These are phyloP conservation scores for Acanthamoeba lenticulata DNA, from an alignment of 208 protist genomes.

Conservation along the genomic window DNA sequence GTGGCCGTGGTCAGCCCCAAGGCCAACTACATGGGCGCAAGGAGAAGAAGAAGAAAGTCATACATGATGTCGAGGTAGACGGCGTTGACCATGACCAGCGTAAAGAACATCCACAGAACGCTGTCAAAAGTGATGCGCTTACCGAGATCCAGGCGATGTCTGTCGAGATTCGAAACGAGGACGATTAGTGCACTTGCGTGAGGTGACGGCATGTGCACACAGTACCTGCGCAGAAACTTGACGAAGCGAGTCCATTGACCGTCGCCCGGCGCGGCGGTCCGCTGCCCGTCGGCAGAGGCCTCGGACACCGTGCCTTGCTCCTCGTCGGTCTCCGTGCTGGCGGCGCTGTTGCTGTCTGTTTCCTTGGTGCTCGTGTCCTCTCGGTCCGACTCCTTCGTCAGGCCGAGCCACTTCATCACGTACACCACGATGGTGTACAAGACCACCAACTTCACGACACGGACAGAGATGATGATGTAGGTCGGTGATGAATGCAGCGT, in stretches of 20 bases:
- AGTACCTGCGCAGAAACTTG: neutral
- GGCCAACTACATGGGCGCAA: neutral
- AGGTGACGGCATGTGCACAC: neutral
- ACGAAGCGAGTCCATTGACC: neutral
- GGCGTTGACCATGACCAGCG: neutral
- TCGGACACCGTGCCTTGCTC: neutral
- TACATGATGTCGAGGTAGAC: constrained; percentile 13
- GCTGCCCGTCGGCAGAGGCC: neutral
- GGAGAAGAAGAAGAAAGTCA: neutral
- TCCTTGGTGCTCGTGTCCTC: neutral
- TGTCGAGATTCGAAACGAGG: neutral
- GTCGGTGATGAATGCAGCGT: too few relatives aligned
- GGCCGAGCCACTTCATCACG: neutral
- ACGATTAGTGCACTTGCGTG: neutral
- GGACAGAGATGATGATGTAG: too few relatives aligned
- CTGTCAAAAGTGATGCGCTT: neutral
- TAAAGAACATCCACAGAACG: neutral
- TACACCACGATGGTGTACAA: neutral
- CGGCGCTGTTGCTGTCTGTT: neutral
- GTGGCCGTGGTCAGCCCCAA: neutral
- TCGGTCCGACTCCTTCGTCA: neutral
- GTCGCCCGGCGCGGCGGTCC: neutral
- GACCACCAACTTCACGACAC: too few relatives aligned
- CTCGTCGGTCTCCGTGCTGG: neutral
- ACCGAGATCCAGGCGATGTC: neutral